Conservation (phyloP, 352 stramenopile genomes). For the Globisporangium sylvaticum region DNA sequence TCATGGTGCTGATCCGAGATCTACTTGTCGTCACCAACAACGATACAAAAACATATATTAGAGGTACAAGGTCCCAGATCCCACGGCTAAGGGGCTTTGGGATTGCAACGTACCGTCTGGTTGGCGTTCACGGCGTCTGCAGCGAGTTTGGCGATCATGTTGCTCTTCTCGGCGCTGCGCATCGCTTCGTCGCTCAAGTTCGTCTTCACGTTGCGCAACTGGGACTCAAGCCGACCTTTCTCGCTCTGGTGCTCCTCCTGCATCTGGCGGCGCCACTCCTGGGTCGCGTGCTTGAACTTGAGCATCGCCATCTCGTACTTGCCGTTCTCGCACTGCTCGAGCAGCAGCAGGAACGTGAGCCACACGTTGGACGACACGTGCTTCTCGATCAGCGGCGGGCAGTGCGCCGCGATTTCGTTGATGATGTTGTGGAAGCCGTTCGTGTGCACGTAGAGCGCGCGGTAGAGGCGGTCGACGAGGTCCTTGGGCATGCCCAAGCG, state of each 20-base stretch:
- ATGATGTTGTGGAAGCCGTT: constrained; percentile 85
- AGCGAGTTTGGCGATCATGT: constrained; percentile 40
- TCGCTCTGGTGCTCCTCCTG: constrained; percentile 43
- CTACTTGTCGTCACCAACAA: constrained; percentile 8
- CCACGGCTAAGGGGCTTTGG: neutral
- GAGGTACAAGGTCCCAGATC: neutral
- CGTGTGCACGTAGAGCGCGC: constrained; percentile 81
- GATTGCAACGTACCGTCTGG: constrained; percentile 23
- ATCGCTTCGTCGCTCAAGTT: constrained; percentile 32
- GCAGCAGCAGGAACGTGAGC: constrained; percentile 66
- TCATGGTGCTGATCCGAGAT: constrained; percentile 38
- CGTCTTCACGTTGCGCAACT: constrained; percentile 25
- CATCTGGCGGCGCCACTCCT: constrained; percentile 48
- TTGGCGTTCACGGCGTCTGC: constrained; percentile 34
- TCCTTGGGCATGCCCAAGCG: constrained; percentile 72
- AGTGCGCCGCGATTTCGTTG: constrained; percentile 72
- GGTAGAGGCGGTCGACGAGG: constrained; percentile 73
- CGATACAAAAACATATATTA: neutral
- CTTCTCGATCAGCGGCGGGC: constrained; percentile 53
- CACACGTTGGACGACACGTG: constrained; percentile 81
- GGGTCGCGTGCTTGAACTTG: constrained; percentile 74
- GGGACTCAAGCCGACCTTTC: constrained; percentile 31
- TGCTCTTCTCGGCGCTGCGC: constrained; percentile 42
- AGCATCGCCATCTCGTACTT: constrained; percentile 87
- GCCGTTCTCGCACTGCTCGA: constrained; percentile 76